Evolutionary conservation across 2,329 filamentous ascomycete genomes (phyloP).

Genomic region (Rhexocercosporidium sp.): DNA sequence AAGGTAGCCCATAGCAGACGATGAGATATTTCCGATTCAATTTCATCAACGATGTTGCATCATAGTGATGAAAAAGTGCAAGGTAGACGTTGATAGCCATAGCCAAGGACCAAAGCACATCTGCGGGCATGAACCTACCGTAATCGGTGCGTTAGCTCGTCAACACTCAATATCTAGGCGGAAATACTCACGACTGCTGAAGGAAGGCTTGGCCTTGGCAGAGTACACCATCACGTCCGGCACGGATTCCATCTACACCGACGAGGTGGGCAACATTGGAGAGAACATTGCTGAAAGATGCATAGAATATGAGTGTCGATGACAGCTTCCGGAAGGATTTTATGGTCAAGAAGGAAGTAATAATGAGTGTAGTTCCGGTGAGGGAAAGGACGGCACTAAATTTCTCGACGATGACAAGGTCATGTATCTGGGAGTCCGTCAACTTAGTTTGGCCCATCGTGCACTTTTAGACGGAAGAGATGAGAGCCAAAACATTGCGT

Average conservation of each 20-base stretch:
- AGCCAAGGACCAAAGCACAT: background rate
- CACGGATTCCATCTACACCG: background rate
- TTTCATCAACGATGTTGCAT: background rate
- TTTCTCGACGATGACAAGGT: background rate
- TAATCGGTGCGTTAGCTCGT: background rate
- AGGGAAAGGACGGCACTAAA: background rate
- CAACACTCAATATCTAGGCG: background rate
- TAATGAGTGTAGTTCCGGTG: background rate
- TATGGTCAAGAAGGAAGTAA: background rate
- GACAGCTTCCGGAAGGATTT: background rate
- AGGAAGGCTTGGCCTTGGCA: background rate
- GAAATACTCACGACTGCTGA: background rate
- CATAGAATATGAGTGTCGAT: background rate
- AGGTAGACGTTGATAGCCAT: background rate
- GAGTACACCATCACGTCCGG: background rate
- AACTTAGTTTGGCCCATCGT: background rate
- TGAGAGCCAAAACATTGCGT: background rate
- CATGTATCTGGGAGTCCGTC: background rate
- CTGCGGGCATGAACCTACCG: background rate
- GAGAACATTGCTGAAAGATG: background rate
- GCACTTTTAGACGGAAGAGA: background rate
- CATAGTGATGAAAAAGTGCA: background rate
- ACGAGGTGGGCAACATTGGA: background rate
- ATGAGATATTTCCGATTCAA: background rate
- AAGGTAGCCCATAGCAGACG: background rate